These are phyloP conservation scores for Microdochium trichocladiopsis DNA, from an alignment of 2,329 filamentous ascomycete genomes.

Conservation along the genomic window DNA sequence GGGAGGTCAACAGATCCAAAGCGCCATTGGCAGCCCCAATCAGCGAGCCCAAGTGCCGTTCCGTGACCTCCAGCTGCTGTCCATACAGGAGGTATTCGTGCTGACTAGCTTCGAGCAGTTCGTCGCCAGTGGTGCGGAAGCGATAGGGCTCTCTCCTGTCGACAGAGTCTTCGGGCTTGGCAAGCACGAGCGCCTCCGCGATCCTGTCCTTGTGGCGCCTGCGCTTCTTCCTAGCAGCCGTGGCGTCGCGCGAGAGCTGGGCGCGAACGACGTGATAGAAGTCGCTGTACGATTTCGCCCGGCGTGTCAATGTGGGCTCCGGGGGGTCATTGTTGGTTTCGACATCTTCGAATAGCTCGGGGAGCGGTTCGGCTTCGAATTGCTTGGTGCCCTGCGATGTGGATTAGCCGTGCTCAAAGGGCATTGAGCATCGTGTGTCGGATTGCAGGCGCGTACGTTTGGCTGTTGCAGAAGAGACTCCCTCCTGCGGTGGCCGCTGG, in stretches of 20 bases:
- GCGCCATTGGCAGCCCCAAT: conserved; percentile 71
- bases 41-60: conserved; percentile 74
- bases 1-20: conserved; percentile 65
- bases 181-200: conserved; percentile 44
- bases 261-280: conserved; percentile 60
- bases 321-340: conserved; percentile 53
- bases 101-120: conserved; percentile 74
- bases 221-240: conserved; percentile 28
- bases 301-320: conserved; percentile 54
- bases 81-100: conserved; percentile 78
- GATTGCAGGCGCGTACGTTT: conserved; percentile 38
- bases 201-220: conserved; percentile 32
- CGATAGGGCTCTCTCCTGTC: conserved; percentile 12
- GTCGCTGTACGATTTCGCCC: conserved; percentile 73
- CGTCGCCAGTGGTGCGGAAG: conserved; percentile 56
- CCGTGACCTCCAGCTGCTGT: conserved; percentile 73
- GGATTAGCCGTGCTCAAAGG: conserved; percentile 12
- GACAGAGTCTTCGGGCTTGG: conserved; percentile 15
- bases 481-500: conserved; percentile 54
- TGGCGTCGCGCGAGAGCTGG: conserved; percentile 45
- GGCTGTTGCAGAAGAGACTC: conserved; percentile 64
- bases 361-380: conserved; percentile 45
- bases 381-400: conserved; percentile 44
- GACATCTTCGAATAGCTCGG: conserved; percentile 50
- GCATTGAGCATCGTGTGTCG: neutral